Evolutionary conservation across 768 basidiomycete species (phyloP).

Genomic region (Russula vinacea): DNA sequence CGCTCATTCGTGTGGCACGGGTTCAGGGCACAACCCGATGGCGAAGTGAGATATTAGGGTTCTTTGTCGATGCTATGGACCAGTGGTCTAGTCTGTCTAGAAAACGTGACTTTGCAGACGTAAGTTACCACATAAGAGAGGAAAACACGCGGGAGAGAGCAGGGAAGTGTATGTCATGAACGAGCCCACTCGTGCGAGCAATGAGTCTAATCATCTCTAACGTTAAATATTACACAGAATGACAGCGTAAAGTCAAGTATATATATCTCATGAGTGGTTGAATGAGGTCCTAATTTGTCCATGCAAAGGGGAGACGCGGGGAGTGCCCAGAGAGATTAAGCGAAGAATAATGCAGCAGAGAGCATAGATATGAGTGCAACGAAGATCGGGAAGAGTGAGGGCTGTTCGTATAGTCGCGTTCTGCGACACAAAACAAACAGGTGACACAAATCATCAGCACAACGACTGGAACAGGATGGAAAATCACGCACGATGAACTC

Average conservation of each 20-base stretch:
- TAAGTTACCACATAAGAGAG: conserved; percentile 1
- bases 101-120: neutral
- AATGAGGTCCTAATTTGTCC: conserved; percentile 17
- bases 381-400: neutral
- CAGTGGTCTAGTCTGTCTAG: too few relatives aligned
- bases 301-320: neutral
- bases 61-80: too few relatives aligned
- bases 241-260: conserved; percentile 11
- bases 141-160: neutral
- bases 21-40: conserved; percentile 89
- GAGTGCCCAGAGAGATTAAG: neutral
- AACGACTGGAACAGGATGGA: neutral
- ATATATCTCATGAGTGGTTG: neutral
- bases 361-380: neutral
- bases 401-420: neutral
- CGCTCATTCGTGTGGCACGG: conserved; percentile 49
- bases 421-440: neutral
- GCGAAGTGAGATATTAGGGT: conserved; percentile 60
- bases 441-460: neutral
- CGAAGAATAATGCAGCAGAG: conserved; percentile 11
- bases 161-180: neutral
- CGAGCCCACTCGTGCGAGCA: neutral
- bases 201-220: conserved; percentile 10
- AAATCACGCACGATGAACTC: conserved; percentile 30
- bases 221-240: conserved; percentile 15